Evolutionary conservation across 768 basidiomycete species (phyloP), one percentile per base, ranked within the genome.

Genomic region (Gloeophyllum trabeum): DNA sequence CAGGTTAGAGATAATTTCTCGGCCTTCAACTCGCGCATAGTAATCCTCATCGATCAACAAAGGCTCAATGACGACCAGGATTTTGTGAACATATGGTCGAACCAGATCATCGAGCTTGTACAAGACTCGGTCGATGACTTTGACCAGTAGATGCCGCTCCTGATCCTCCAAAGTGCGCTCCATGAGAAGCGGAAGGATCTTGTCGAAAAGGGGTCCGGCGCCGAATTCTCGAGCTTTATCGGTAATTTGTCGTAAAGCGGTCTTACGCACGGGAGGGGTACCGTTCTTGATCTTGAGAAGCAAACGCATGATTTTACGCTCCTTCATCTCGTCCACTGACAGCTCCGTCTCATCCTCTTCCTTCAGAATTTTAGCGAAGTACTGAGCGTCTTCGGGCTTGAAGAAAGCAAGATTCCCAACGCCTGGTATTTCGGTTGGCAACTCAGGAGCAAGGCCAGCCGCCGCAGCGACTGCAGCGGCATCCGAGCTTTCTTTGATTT

Each of bases 81-180:
- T 98, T 66, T 98, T 98, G 74, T 99, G 96, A 4, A 98, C 93
- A 56, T 98, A 99, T 3, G 96, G 96, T 30, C 94, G 87, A 43
- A 99, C 96, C 35, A 98, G 81, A 55, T 99, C 96, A 54, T 99
- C 96, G 26, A 99, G 80, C 60, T 99, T 99, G 79, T 98, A 98
- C 10, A 99, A 70, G 3, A 99, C 89, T 44, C 94, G 88, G 59
- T 98, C 96, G 51, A 99, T 98, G 62, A 98, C 96, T 61, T 99
- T 99, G 62, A 98, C 96, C 44, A 98, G 74, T 36, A 99, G 62
- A 65, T 99, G 96, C 5, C 94, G 89, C 54, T 99, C 96, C 62
- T 99, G 94, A 51, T 99, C 94, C 64, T 99, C 96, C 35, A 97
- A 73, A 0, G 92, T 92, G 13, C 91, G 81, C 58, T 94, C 91